These are phyloP conservation scores for Xerocomus spinulosus DNA, from an alignment of 768 basidiomycete genomes.

Conservation along the genomic window DNA sequence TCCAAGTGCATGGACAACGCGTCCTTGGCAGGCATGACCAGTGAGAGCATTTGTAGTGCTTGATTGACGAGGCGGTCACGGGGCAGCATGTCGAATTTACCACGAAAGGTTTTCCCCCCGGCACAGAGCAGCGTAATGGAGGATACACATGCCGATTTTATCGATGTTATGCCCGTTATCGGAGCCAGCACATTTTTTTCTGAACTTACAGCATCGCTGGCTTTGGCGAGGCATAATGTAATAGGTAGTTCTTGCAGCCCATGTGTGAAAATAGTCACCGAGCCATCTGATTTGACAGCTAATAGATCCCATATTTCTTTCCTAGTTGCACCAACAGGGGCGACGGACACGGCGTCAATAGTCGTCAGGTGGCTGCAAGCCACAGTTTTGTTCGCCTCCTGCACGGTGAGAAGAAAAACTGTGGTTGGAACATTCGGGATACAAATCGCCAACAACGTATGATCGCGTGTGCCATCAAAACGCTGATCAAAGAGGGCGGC, in stretches of 20 bases:
- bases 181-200: constrained; percentile 4
- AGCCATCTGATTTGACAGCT: constrained; percentile 52
- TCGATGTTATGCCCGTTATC: constrained; percentile 36
- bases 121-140: constrained; percentile 50
- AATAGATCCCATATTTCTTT: constrained; percentile 64
- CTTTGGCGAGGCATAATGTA: constrained; percentile 21
- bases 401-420: constrained; percentile 45
- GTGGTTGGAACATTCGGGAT: constrained; percentile 44
- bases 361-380: constrained; percentile 36
- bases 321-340: constrained; percentile 61
- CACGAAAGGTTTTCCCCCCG: constrained; percentile 44
- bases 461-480: constrained; percentile 49
- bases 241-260: constrained; percentile 46
- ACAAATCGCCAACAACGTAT: constrained; percentile 53
- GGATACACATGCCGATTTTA: constrained; percentile 48
- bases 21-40: constrained; percentile 51
- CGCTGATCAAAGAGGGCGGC: constrained; percentile 62
- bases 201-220: not conserved
- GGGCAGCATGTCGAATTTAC: constrained; percentile 53
- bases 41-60: constrained; percentile 59
- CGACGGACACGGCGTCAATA: constrained; percentile 47
- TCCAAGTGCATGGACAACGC: constrained; percentile 52
- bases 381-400: constrained; percentile 38
- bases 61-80: constrained; percentile 52
- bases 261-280: constrained; percentile 57